Percentiles rank a stretch among this genome's conserved stretches.
These are phyloP conservation scores for Quercus dentata DNA, from an alignment of 306 rosid genomes.

Conservation along the genomic window DNA sequence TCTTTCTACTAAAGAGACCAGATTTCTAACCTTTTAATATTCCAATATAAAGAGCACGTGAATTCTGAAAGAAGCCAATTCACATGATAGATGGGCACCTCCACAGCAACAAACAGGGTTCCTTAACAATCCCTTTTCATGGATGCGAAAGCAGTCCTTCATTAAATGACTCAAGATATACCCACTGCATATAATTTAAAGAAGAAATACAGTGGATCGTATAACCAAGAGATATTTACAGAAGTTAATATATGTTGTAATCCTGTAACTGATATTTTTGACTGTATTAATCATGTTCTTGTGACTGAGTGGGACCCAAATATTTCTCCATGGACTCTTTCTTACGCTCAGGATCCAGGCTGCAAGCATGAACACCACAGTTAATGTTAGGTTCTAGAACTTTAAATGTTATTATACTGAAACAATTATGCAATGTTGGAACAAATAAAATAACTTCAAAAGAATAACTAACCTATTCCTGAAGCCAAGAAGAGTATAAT, in stretches of 20 bases:
- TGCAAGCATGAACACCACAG: slow-evolving; percentile 29
- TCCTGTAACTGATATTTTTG: neutral
- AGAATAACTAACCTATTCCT: slow-evolving; percentile 72
- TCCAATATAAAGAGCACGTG: neutral
- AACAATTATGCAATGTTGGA: slow-evolving; percentile 4
- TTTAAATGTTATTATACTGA: neutral
- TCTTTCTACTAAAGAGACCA: neutral
- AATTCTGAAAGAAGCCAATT: slow-evolving; percentile 5
- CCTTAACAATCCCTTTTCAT: neutral
- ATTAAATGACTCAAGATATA: neutral
- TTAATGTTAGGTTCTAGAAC: slow-evolving; percentile 20
- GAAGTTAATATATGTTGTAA: neutral
- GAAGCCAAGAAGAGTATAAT: slow-evolving; percentile 83
- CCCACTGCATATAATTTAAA: neutral
- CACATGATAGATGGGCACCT: slow-evolving; percentile 9
- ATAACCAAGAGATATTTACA: neutral
- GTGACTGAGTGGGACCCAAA: slow-evolving; percentile 68
- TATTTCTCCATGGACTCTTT: slow-evolving; percentile 95
- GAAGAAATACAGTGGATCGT: neutral
- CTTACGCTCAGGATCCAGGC: slow-evolving; percentile 95
- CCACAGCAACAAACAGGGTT: neutral
- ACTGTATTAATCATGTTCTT: slow-evolving; percentile 59
- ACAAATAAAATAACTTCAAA: slow-evolving; percentile 15
- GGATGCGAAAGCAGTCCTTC: neutral
- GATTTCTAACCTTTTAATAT: neutral